Base-by-base conservation (phyloP, 108 stramenopile genomes). In the Discostella stelligeroides region DNA sequence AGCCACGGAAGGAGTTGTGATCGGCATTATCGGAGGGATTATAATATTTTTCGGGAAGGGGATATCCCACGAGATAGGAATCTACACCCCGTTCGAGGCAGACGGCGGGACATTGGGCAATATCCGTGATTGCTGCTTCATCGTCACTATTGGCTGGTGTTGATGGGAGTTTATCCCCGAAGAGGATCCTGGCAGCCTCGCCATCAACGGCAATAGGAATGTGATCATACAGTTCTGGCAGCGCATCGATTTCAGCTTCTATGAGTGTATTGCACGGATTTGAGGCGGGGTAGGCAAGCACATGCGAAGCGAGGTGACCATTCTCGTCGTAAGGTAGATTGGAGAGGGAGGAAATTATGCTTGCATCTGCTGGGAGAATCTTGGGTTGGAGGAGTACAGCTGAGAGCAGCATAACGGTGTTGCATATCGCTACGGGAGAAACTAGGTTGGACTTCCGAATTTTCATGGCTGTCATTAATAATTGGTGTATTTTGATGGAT, bases 1-100 rank as follows among this genome's bases (percentile, higher is more conserved):
- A 86, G 20, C 50, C 11, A 4, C 6, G 11, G 14, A 50, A 18
- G 49, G 73, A 70, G 68, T 77, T 64, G 34, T 80, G 59, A 24
- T 68, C 70, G 7, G 74, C 74, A 29, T 75, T 55, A 15, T 49
- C 41, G 20, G 17, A 15, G 20, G 79, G 56, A 29, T 68, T 48
- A 45, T 63, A 70, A 51, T 73, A 75, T 53, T 73, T 76, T 39
- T 81, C 41, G 12, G 83, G 83, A 28, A 84, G 58, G 25, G 79
- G 64, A 42, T 67, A 54, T 0, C 70, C 49, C 21, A 63, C 70
- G 28, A 84, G 65, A 9, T 63, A 51, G 12, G 28, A 45, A 46
- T 84, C 76, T 14, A 76, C 65, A 13, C 83, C 83, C 1, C 72
- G 66, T 21, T 78, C 83, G 66, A 81, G 70, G 23, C 83, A 84